A percentile compares a stretch with the other conserved stretches of the same genome.
Conservation (phyloP, 2,329 filamentous ascomycete genomes). For the Fusarium tanahbumbuense region DNA sequence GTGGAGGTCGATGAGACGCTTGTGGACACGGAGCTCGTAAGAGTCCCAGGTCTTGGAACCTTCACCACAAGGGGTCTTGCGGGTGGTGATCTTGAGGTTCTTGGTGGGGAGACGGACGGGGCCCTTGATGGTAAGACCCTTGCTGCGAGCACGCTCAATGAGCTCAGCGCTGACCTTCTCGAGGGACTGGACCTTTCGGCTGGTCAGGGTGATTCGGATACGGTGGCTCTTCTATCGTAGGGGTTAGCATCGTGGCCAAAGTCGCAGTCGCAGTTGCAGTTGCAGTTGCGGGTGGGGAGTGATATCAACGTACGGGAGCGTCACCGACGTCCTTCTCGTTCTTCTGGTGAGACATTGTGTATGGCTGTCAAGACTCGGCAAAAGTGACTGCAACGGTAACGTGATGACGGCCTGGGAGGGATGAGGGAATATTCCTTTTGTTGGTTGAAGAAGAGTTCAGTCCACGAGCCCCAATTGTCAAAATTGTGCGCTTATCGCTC, state of each 20-base stretch:
- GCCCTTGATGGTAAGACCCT: constrained; percentile 98
- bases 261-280: background rate
- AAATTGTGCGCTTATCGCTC: constrained; percentile 42
- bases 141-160: constrained; percentile 97
- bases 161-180: constrained; percentile 99
- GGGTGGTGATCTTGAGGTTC: constrained; percentile 95
- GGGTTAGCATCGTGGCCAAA: constrained; percentile 26
- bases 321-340: constrained; percentile 93
- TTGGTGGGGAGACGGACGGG: constrained; percentile 98
- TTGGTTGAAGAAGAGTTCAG: constrained; percentile 18
- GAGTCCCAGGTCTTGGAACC: constrained; percentile 99
- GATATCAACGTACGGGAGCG: constrained; percentile 73
- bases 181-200: constrained; percentile 92
- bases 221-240: constrained; percentile 84
- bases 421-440: constrained; percentile 39
- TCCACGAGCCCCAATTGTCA: constrained; percentile 27
- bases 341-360: constrained; percentile 94
- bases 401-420: constrained; percentile 72
- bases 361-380: constrained; percentile 80
- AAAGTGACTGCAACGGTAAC: constrained; percentile 75
- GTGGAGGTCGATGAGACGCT: constrained; percentile 96
- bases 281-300: background rate
- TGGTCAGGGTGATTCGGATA: constrained; percentile 98
- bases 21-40: constrained; percentile 99
- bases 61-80: constrained; percentile 99